A percentile compares a stretch with the other conserved stretches of the same genome.
Conservation (phyloP, 305 asterid species). For the Andrographis paniculata region DNA sequence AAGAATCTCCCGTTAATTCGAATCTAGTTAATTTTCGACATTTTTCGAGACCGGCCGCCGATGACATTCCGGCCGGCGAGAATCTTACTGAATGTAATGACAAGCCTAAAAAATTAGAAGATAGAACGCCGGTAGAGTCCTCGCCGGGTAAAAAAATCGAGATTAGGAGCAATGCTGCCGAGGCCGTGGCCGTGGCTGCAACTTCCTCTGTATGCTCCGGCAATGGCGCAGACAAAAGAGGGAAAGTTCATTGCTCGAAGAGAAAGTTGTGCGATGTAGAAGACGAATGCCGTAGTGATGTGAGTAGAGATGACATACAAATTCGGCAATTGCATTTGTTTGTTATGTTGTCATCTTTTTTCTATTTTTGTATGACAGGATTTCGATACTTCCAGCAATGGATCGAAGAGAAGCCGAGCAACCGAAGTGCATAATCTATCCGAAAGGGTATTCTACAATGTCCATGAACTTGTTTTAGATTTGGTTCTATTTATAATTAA, state of each 20-base stretch:
- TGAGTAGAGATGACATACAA: conserved; percentile 29
- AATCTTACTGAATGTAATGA: too few relatives aligned
- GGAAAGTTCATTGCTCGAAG: conserved; percentile 50
- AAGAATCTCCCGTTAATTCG: neutral
- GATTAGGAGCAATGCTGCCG: too few relatives aligned
- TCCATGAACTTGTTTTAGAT: neutral
- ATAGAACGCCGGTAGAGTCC: too few relatives aligned
- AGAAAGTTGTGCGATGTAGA: conserved; percentile 51
- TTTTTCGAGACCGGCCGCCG: conserved; percentile 21
- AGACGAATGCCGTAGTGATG: conserved; percentile 75
- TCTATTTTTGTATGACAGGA: conserved; percentile 23
- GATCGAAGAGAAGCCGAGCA: conserved; percentile 91
- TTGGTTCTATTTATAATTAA: too few relatives aligned
- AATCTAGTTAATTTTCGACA: conserved; percentile 23
- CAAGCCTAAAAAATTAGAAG: conserved; percentile 20
- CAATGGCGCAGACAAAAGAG: conserved; percentile 56
- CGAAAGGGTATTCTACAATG: conserved; percentile 59
- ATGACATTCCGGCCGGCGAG: conserved; percentile 21
- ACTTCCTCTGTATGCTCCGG: conserved; percentile 93
- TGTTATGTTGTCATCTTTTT: too few relatives aligned
- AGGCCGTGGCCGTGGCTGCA: conserved; percentile 56
- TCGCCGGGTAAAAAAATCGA: conserved; percentile 37
- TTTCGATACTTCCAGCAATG: conserved; percentile 33
- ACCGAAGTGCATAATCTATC: conserved; percentile 96
- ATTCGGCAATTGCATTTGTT: neutral